Conservation (phyloP, 805 yeast genomes). For the Lipomyces oligophaga region DNA sequence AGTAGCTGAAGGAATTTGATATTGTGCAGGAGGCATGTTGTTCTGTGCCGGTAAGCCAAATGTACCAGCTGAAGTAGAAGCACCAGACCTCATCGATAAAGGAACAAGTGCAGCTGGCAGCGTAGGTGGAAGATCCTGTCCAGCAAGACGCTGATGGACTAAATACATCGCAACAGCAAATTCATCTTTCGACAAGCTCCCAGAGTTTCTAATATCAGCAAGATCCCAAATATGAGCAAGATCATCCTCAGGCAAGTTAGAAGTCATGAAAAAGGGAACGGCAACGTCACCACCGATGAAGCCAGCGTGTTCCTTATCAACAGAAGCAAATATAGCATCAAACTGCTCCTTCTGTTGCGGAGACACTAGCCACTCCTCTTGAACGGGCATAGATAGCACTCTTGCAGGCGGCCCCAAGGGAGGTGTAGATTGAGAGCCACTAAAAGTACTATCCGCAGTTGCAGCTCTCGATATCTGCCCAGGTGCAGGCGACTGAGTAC, state of each 20-base stretch:
- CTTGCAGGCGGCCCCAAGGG: conserved; percentile 6
- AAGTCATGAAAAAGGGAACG: conserved; percentile 83
- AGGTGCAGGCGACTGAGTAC: conserved; percentile 18
- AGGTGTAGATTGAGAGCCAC: conserved; percentile 1
- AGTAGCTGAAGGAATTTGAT: too few species aligned
- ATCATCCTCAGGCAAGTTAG: conserved; percentile 77
- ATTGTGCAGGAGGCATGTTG: too few species aligned
- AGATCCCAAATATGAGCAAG: conserved; percentile 93
- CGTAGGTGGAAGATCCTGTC: conserved; percentile 70
- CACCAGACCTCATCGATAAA: conserved; percentile 17
- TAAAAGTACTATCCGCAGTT: conserved; percentile 7
- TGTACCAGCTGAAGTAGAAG: not conserved
- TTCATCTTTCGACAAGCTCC: conserved; percentile 73
- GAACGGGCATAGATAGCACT: conserved; percentile 29
- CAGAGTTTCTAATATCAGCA: conserved; percentile 83
- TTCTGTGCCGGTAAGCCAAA: conserved; percentile 34
- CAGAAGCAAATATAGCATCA: conserved; percentile 69
- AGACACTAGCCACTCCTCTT: conserved; percentile 63
- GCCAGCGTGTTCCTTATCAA: conserved; percentile 46
- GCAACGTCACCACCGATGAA: conserved; percentile 58
- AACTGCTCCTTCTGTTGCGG: conserved; percentile 70
- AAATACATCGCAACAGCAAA: conserved; percentile 92
- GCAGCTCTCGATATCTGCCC: conserved; percentile 11
- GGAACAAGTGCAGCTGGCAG: conserved; percentile 62
- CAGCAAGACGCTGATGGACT: conserved; percentile 78